These are phyloP conservation scores for Camellia granthamiana DNA, from an alignment of 148 eudicot genomes.

Conservation along the genomic window DNA sequence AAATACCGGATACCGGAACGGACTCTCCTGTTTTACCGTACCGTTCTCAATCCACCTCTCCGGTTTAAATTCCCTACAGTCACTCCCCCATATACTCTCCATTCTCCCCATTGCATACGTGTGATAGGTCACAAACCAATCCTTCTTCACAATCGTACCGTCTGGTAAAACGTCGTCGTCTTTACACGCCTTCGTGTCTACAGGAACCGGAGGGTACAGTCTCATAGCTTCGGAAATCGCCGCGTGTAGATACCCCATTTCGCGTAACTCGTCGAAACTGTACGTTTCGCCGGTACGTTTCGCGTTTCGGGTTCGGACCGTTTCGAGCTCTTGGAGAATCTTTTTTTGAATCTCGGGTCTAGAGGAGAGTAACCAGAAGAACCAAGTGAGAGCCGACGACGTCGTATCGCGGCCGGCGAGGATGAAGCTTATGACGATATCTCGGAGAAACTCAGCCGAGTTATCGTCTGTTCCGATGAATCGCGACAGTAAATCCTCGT, in stretches of 20 bases:
- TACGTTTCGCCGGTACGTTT: constrained; percentile 21
- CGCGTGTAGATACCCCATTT: constrained; percentile 54
- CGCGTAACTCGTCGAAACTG: constrained; percentile 5
- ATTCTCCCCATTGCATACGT: constrained; percentile 73
- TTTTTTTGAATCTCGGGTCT: constrained; percentile 19
- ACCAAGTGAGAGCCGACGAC: constrained; percentile 59
- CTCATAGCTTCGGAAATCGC: constrained; percentile 57
- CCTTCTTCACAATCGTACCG: constrained; percentile 40
- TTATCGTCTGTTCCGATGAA: constrained; percentile 32
- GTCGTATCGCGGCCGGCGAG: constrained; percentile 69
- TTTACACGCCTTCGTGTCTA: constrained; percentile 40
- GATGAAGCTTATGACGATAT: constrained; percentile 61
- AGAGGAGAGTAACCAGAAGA: constrained; percentile 55
- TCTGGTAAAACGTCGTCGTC: constrained; percentile 49
- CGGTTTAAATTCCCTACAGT: constrained; percentile 62
- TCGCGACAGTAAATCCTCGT: constrained; percentile 56
- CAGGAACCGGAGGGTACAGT: constrained; percentile 63
- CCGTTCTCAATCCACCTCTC: constrained; percentile 62
- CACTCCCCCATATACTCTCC: constrained; percentile 70
- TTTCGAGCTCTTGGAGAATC: constrained; percentile 39
- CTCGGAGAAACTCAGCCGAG: constrained; percentile 45
- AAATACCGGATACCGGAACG: constrained; percentile 57
- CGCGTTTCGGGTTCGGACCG: constrained; percentile 16
- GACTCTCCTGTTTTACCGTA: constrained; percentile 40
- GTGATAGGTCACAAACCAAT: constrained; percentile 45